Percentiles rank a stretch among this genome's conserved stretches.
Conservation (phyloP, 1,284 basidiomycete genomes). For the Salmacisia buchloeana region DNA sequence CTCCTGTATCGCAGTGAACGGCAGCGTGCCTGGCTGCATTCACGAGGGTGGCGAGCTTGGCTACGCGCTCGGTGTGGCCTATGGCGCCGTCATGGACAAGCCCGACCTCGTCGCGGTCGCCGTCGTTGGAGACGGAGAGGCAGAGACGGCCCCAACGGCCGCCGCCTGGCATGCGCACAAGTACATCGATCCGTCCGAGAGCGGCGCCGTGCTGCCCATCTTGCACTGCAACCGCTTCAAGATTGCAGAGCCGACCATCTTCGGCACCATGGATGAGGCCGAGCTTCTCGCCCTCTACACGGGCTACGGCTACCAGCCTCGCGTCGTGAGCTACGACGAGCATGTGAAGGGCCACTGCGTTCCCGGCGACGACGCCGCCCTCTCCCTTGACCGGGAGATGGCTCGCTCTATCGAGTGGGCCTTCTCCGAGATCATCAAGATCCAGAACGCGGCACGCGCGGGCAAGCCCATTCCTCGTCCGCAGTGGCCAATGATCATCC, state of each 20-base stretch:
- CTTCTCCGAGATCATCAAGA: conserved; percentile 54
- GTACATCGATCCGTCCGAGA: conserved; percentile 84
- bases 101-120: conserved; percentile 75
- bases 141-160: no score
- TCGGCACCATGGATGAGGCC: conserved; percentile 80
- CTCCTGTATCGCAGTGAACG: no score
- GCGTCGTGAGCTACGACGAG: conserved; percentile 67
- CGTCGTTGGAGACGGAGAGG: conserved; percentile 79
- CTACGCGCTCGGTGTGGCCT: conserved; percentile 70
- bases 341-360: conserved; percentile 61
- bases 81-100: conserved; percentile 70
- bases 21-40: neutral
- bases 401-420: conserved; percentile 73
- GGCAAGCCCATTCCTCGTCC: conserved; percentile 74
- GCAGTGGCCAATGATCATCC: conserved; percentile 77
- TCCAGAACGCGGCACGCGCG: conserved; percentile 69
- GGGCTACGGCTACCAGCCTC: conserved; percentile 58
- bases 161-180: conserved; percentile 75
- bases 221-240: conserved; percentile 78
- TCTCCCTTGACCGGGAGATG: conserved; percentile 56
- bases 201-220: conserved; percentile 78
- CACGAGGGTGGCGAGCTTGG: conserved; percentile 15
- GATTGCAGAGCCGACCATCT: conserved; percentile 80
- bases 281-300: conserved; percentile 67
- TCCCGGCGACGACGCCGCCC: conserved; percentile 48